Evolutionary conservation across 139 green algal species (phyloP).

Genomic region (Auxenochlorella pyrenoidosa): DNA sequence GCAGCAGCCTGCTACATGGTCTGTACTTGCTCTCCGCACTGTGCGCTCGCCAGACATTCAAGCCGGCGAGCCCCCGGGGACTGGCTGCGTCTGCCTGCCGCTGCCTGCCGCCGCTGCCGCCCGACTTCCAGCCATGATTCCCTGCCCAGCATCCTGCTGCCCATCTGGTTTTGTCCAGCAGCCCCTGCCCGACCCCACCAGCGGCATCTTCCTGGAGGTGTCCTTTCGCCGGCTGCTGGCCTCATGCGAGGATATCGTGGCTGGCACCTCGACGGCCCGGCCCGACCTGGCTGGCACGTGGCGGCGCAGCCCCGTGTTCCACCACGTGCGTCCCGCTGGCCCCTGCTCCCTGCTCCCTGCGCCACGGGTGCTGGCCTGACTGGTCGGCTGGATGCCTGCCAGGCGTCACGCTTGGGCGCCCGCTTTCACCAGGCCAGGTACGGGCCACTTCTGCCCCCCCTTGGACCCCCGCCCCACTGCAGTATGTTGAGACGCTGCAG

Average conservation of each 20-base stretch:
- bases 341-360: background rate
- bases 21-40: too few relatives aligned
- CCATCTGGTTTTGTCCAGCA: too few relatives aligned
- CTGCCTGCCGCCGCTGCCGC: too few relatives aligned
- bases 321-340: slow-evolving; percentile 47
- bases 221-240: slow-evolving; percentile 49
- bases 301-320: slow-evolving; percentile 53
- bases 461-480: background rate
- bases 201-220: slow-evolving; percentile 49
- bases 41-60: too few relatives aligned
- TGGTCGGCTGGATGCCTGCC: background rate
- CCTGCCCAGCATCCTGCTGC: too few relatives aligned
- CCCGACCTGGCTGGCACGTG: slow-evolving; percentile 46
- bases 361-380: background rate
- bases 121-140: too few relatives aligned
- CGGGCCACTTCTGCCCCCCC: background rate
- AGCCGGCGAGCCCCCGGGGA: too few relatives aligned
- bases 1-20: too few relatives aligned
- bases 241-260: slow-evolving; percentile 56
- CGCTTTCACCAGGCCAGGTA: background rate
- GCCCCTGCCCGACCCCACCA: slow-evolving; percentile 33
- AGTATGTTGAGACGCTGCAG: slow-evolving; percentile 60
- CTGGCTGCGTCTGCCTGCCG: too few relatives aligned
- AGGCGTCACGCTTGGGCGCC: too few relatives aligned
- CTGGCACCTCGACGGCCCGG: slow-evolving; percentile 33